These are phyloP conservation scores for Naganishia antarctica DNA, from an alignment of 768 basidiomycete species.

Conservation along the genomic window DNA sequence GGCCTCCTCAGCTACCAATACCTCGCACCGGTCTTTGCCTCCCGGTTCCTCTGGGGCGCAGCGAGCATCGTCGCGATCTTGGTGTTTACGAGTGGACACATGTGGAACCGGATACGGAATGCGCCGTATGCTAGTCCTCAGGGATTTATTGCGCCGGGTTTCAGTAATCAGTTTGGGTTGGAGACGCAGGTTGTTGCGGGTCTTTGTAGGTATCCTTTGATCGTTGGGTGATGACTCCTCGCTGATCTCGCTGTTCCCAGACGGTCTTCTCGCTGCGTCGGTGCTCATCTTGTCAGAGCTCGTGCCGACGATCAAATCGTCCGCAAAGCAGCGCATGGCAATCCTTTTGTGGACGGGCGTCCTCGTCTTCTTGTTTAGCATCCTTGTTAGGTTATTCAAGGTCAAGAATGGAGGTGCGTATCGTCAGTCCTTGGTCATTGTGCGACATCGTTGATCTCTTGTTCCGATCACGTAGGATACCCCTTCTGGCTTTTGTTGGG, in stretches of 20 bases:
- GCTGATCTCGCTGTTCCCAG: constrained; percentile 51
- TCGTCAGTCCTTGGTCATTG: background rate
- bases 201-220: constrained; percentile 63
- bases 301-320: constrained; percentile 64
- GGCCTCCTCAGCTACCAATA: constrained; percentile 54
- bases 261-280: constrained; percentile 72
- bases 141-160: constrained; percentile 61
- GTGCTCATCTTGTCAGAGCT: constrained; percentile 68
- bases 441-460: too few relatives aligned
- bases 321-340: constrained; percentile 71
- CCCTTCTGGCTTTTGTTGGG: constrained; percentile 47
- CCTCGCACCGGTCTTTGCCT: constrained; percentile 42
- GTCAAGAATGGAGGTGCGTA: constrained; percentile 78
- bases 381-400: constrained; percentile 78
- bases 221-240: background rate
- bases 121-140: constrained; percentile 56
- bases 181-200: constrained; percentile 81
- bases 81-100: constrained; percentile 86
- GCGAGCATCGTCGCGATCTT: constrained; percentile 62
- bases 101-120: constrained; percentile 90
- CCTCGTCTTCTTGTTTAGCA: constrained; percentile 75
- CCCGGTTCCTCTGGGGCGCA: constrained; percentile 48
- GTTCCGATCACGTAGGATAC: constrained; percentile 39
- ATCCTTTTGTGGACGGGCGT: constrained; percentile 84
- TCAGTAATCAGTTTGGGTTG: constrained; percentile 83